phyloP scores from a whole-genome alignment of 768 basidiomycete species.

The Pleurotus citrinopileatus region DNA sequence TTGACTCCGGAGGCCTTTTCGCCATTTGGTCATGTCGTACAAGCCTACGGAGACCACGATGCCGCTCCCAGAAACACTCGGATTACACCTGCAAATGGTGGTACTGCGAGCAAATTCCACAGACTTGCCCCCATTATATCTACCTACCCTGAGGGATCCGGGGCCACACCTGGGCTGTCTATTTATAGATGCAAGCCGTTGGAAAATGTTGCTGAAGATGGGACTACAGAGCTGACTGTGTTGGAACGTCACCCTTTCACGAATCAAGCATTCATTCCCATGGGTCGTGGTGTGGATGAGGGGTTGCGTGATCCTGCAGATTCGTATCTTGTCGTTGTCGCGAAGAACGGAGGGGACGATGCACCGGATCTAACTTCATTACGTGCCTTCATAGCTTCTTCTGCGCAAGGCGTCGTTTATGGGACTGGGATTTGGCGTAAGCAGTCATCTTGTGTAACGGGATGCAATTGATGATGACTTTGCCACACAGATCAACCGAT shows the following conservation, averaged over 20 bases:
- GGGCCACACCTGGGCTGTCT: constrained; percentile 69
- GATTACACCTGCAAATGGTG: constrained; percentile 83
- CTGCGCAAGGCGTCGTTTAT: constrained; percentile 86
- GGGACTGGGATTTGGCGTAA: constrained; percentile 85
- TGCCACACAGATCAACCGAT: constrained; percentile 80
- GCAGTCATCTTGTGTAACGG: constrained; percentile 25
- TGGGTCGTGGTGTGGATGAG: constrained; percentile 62
- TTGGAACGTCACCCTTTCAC: constrained; percentile 89
- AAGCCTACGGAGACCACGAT: constrained; percentile 72
- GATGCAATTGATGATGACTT: constrained; percentile 12
- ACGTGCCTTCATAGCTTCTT: constrained; percentile 78
- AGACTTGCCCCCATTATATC: constrained; percentile 72
- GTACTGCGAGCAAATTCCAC: constrained; percentile 91
- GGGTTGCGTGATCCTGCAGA: constrained; percentile 45
- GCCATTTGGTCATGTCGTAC: constrained; percentile 88
- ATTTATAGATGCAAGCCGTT: constrained; percentile 77
- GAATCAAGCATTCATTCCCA: constrained; percentile 92
- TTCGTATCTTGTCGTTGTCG: constrained; percentile 83
- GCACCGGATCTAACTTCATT: constrained; percentile 72
- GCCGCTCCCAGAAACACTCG: constrained; percentile 67
- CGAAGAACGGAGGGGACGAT: constrained; percentile 73
- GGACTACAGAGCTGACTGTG: constrained; percentile 58
- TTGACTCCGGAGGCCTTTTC: constrained; percentile 85
- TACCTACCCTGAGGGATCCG: constrained; percentile 56
- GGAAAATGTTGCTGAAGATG: constrained; percentile 41